Evolutionary conservation across 192 early-diverging fungal genomes (phyloP).

Genomic region (Phycomyces nitens): DNA sequence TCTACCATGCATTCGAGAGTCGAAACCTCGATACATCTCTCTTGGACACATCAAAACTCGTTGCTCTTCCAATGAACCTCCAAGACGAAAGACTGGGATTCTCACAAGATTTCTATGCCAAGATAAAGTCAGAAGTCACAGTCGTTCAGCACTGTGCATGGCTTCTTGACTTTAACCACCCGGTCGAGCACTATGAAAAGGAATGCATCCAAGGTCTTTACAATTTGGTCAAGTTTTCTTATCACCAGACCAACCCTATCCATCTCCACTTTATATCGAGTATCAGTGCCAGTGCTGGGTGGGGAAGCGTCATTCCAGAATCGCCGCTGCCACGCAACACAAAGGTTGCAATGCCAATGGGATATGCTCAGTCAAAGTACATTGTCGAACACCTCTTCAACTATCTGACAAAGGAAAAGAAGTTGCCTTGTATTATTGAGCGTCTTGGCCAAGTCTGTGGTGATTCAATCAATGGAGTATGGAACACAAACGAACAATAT

Average conservation of each 20-base stretch:
- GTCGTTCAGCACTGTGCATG: conserved; percentile 35
- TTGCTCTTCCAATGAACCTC: conserved; percentile 15
- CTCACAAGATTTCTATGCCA: conserved; percentile 11
- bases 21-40: conserved; percentile 18
- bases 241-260: conserved; percentile 13
- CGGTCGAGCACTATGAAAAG: conserved; percentile 23
- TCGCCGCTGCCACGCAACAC: conserved; percentile 15
- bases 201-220: conserved; percentile 22
- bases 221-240: conserved; percentile 21
- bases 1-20: conserved; percentile 13
- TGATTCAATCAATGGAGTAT: conserved; percentile 27
- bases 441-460: conserved; percentile 35
- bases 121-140: conserved; percentile 22
- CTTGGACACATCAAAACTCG: conserved; percentile 1
- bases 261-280: conserved; percentile 29
- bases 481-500: conserved; percentile 27
- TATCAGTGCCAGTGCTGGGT: conserved; percentile 20
- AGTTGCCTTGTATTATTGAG: conserved; percentile 18
- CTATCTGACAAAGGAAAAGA: conserved; percentile 14
- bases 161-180: conserved; percentile 35
- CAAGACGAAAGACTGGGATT: conserved; percentile 20
- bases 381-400: conserved; percentile 24
- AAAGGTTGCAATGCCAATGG: conserved; percentile 20
- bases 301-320: conserved; percentile 3
- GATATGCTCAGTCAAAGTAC: conserved; percentile 31